Evolutionary conservation across 345 rosid genomes (phyloP).

Genomic region (Melastoma malabathricum): DNA sequence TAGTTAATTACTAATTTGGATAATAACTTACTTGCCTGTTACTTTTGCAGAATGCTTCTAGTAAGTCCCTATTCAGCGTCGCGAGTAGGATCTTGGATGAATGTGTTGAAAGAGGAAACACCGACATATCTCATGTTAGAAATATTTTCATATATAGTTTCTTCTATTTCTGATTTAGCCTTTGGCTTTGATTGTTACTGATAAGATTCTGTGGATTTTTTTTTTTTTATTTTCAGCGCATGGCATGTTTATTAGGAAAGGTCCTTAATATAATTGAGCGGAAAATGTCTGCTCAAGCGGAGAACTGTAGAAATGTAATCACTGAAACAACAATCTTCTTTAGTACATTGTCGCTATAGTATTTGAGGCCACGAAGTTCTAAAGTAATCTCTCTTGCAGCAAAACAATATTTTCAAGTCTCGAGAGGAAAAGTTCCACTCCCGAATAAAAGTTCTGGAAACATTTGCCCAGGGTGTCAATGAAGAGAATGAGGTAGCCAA

Average conservation of each 20-base stretch:
- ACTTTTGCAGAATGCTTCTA: constrained; percentile 55
- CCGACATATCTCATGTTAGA: constrained; percentile 60
- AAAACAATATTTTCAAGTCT: constrained; percentile 48
- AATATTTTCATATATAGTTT: constrained; percentile 7
- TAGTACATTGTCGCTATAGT: constrained; percentile 6
- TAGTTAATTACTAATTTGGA: no score
- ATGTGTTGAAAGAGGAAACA: constrained; percentile 49
- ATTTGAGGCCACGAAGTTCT: constrained; percentile 9
- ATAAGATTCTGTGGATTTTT: neutral
- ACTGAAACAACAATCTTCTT: constrained; percentile 8
- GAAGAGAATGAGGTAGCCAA: constrained; percentile 64
- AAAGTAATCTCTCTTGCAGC: constrained; percentile 34
- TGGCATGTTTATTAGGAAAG: constrained; percentile 48
- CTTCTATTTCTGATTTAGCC: constrained; percentile 5
- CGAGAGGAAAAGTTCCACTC: constrained; percentile 70
- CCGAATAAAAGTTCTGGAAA: constrained; percentile 59
- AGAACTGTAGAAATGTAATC: constrained; percentile 59
- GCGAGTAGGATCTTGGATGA: constrained; percentile 60
- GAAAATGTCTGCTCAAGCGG: constrained; percentile 58
- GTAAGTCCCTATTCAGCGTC: constrained; percentile 49
- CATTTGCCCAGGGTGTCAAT: constrained; percentile 55
- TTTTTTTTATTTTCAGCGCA: constrained; percentile 20
- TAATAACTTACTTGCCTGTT: neutral
- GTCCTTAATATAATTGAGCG: constrained; percentile 56
- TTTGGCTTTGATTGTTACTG: neutral